Percentiles rank a stretch among this genome's conserved stretches.
Conservation (phyloP, 176 grass and related monocot species). For the Aechmea fasciata region DNA sequence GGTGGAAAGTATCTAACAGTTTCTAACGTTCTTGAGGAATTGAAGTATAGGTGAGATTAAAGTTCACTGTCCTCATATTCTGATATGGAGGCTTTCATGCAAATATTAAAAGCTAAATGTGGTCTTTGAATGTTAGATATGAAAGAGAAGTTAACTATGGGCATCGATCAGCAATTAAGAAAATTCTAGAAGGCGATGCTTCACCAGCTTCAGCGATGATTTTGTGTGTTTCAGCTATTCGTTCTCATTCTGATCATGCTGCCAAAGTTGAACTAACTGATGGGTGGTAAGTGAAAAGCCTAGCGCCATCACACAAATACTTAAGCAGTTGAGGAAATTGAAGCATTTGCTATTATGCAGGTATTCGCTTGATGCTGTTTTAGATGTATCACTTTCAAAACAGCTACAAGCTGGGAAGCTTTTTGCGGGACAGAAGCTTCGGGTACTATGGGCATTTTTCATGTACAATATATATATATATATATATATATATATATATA, state of each 20-base stretch:
- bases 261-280: constrained; percentile 23
- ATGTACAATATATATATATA: too few species aligned
- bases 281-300: constrained; percentile 15
- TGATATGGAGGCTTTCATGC: constrained; percentile 12
- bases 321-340: background rate
- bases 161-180: constrained; percentile 82
- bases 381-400: constrained; percentile 65
- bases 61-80: constrained; percentile 14
- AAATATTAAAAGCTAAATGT: constrained; percentile 19
- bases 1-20: constrained; percentile 68
- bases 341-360: constrained; percentile 29
- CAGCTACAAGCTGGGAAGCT: constrained; percentile 63
- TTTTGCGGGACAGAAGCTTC: constrained; percentile 89
- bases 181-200: constrained; percentile 82
- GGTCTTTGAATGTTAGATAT: constrained; percentile 46
- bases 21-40: constrained; percentile 80
- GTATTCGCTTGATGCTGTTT: constrained; percentile 62
- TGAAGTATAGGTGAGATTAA: constrained; percentile 68
- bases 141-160: constrained; percentile 87
- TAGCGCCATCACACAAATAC: background rate
- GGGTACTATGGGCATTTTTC: constrained; percentile 35
- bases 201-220: constrained; percentile 85
- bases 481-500: too few species aligned
- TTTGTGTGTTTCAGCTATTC: constrained; percentile 82
- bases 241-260: constrained; percentile 33